Conservation (phyloP, 1,284 basidiomycete genomes). For the Cutaneotrichosporon sp. region DNA sequence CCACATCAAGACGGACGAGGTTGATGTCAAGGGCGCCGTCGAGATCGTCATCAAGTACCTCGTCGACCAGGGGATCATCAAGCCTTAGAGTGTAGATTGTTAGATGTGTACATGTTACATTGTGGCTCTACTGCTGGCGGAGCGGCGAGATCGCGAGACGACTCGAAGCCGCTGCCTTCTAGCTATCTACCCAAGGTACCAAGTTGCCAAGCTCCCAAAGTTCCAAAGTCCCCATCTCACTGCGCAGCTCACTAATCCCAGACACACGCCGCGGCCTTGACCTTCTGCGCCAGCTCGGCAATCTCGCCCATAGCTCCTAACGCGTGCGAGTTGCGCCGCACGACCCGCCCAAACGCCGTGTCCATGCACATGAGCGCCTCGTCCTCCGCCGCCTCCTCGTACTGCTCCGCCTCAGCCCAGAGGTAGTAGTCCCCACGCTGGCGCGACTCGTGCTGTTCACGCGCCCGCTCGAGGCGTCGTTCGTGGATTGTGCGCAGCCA, state of each 20-base stretch:
- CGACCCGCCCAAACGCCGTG: conserved; percentile 13
- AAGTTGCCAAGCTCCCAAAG: too few species aligned
- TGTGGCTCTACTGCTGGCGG: not conserved
- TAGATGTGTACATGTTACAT: conserved; percentile 9
- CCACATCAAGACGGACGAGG: conserved; percentile 83
- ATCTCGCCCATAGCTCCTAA: conserved; percentile 12
- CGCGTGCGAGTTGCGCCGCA: conserved; percentile 8
- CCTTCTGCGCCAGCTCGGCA: conserved; percentile 10
- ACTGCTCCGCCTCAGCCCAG: conserved; percentile 18
- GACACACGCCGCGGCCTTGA: conserved; percentile 9
- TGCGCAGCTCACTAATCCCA: too few species aligned
- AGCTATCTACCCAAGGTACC: not conserved
- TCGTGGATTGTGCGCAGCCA: conserved; percentile 15
- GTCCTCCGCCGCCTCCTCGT: conserved; percentile 16
- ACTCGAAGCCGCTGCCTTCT: too few species aligned
- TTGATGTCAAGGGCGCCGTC: conserved; percentile 73
- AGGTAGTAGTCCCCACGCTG: conserved; percentile 13
- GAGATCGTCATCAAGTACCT: conserved; percentile 79
- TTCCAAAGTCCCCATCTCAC: too few species aligned
- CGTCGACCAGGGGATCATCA: conserved; percentile 52
- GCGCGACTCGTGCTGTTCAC: not conserved
- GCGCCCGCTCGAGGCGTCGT: conserved; percentile 11
- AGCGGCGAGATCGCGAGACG: too few species aligned
- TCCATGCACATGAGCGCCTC: conserved; percentile 19
- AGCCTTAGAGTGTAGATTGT: conserved; percentile 8